Percentiles rank a stretch among this genome's conserved stretches.
Evolutionary conservation across 1,284 basidiomycete genomes (phyloP).

Genomic region (Malassezia japonica): DNA sequence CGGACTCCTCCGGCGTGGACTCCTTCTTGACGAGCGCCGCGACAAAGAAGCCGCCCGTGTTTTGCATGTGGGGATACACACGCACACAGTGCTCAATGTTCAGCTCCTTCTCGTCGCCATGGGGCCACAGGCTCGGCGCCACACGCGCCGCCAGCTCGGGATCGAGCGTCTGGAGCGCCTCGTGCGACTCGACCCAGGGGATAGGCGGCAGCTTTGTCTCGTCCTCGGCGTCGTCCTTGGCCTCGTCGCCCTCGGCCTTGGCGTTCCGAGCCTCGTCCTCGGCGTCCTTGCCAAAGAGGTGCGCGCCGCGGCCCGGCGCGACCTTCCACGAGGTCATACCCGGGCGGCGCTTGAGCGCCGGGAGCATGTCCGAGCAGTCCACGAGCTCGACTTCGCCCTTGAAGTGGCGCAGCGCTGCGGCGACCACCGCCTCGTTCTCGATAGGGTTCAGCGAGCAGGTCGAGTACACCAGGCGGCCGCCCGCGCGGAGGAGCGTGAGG

Average conservation of each 20-base stretch:
- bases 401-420: conserved; percentile 54
- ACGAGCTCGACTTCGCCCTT: conserved; percentile 65
- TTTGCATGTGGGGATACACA: conserved; percentile 80
- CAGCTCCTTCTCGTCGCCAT: conserved; percentile 39
- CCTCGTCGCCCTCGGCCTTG: conserved; percentile 6
- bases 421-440: conserved; percentile 94
- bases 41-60: conserved; percentile 95
- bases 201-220: conserved; percentile 29
- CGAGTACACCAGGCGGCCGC: conserved; percentile 89
- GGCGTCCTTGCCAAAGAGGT: conserved; percentile 22
- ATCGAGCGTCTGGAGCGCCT: conserved; percentile 34
- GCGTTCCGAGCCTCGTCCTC: conserved; percentile 17
- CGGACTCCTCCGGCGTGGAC: conserved; percentile 22
- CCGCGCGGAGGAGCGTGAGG: conserved; percentile 75
- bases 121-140: conserved; percentile 39
- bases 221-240: conserved; percentile 17
- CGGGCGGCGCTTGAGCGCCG: conserved; percentile 60
- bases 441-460: conserved; percentile 95
- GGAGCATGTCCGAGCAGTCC: conserved; percentile 65
- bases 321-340: conserved; percentile 44
- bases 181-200: conserved; percentile 39
- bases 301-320: conserved; percentile 32
- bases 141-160: conserved; percentile 30
- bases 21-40: conserved; percentile 64
- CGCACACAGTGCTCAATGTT: conserved; percentile 39